Evolutionary conservation across 2,329 filamentous ascomycete species (phyloP), one percentile per base, ranked within the genome.

Genomic region (Ophiostoma australiae): DNA sequence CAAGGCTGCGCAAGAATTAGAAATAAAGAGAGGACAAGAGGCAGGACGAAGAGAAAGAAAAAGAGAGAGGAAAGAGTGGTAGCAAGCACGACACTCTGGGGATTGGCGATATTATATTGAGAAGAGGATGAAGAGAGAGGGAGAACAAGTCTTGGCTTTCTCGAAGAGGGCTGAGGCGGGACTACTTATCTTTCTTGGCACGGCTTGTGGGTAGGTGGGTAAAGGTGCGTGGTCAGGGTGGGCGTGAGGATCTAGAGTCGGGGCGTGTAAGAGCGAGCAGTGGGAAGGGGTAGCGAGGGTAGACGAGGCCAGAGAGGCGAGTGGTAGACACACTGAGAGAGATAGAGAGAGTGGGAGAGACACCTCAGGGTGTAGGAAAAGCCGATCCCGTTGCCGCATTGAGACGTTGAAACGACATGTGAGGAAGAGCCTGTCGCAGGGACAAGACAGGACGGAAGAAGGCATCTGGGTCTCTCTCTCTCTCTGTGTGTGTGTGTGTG

Each of bases 341-440:
- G 48, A 55, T 1, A 33, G 66, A 63, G 44, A 70, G n/a, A n/a
- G n/a, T n/a, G n/a, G n/a, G n/a, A n/a, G 58, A 39, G 37, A 52
- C n/a, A 63, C 68, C 39, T 66, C 41, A 70, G 71, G 72, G 72
- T 71, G 72, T 71, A 74, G 74, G 75, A 72, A 75, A 75, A 73
- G 77, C 66, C 70, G 76, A 78, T 77, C 77, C 76, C 75, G 76
- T 66, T 61, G 72, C 73, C 73, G 73, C 74, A 76, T 76, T 72
- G 73, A 67, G 71, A 68, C 68, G 73, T 77, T 78, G 77, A 77
- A 78, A 78, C 76, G 72, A 72, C 71, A 75, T 74, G 70, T 75
- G 75, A 77, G 73, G 73, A 75, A 39, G 72, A 68, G 72, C 70
- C 72, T 73, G 75, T 77, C 74, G 73, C 75, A 77, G 74, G 72